Base-by-base conservation (phyloP, 805 yeast species). In the Candida loeiensis region DNA sequence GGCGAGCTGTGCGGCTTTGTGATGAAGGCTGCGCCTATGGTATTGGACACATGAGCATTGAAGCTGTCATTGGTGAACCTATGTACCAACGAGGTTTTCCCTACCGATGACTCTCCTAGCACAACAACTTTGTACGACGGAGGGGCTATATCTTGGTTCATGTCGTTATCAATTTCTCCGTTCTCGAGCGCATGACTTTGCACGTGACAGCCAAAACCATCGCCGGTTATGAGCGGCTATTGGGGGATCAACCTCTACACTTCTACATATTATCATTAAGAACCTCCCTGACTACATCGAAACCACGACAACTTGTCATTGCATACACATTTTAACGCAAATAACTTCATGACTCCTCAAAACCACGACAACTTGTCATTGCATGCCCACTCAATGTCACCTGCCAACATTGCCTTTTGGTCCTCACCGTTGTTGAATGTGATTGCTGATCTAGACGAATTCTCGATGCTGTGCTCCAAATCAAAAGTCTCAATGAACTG, bases 1-100 rank as follows among this genome's bases (percentile, higher is more conserved):
- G 42, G 34, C 12, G 58, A 48, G 4, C 74, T 62, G 46, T 66
- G 56, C 12, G 78, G 55, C 58, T 89, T 95, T 13, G 97, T 87
- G 28, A 93, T 74, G 61, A 91, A 93, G 0, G 98, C 99, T 3
- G 99, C 99, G n/a, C 99, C 99, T 40, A 93, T 93, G 2, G 99
- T 93, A 31, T 95, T 85, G 50, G 95, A 87, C 44, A 91, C 77
- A 48, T 78, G 77, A 21, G 78, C 82, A 49, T 87, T 93, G 58
- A 91, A 93, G 0, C 79, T 63, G 51, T 80, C 75, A 46, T 67
- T 68, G 30, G 77, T 90, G 52, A 90, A 88, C 38, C 97, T 68
- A 48, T 85, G 85, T 1, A 88, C 89, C 7, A 91, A 73, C 1
- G 96, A 88, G 5, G 79, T 71, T 49, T 77, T 83, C 35, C 85